Conservation (phyloP, 1,284 basidiomycete species). For the Puccinia triticina region DNA sequence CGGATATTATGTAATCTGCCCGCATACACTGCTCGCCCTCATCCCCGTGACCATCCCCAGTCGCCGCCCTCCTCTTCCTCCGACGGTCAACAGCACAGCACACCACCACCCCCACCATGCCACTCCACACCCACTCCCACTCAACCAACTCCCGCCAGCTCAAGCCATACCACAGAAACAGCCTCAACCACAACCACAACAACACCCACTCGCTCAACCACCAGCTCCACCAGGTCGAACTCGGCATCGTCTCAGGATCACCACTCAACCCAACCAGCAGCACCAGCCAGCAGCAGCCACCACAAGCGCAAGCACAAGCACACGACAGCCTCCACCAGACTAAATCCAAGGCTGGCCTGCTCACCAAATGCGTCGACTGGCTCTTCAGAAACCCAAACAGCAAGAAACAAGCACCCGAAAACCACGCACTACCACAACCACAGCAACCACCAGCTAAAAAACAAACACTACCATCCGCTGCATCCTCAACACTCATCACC, state of each 20-base stretch:
- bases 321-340: neutral
- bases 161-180: neutral
- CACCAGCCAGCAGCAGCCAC: neutral
- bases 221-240: slow-evolving; percentile 12
- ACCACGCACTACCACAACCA: neutral
- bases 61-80: too few relatives aligned
- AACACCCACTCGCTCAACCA: neutral
- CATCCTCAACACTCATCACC: neutral
- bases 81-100: too few relatives aligned
- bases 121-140: neutral
- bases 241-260: slow-evolving; percentile 14
- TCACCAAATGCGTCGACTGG: slow-evolving; percentile 23
- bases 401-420: neutral
- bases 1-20: too few relatives aligned
- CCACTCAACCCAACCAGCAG: slow-evolving; percentile 9
- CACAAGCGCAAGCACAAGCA: neutral
- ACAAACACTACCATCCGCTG: neutral
- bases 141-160: slow-evolving; percentile 18
- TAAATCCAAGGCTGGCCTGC: neutral
- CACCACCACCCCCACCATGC: too few relatives aligned
- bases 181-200: slow-evolving; percentile 5
- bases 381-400: slow-evolving; percentile 18
- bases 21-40: too few relatives aligned
- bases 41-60: too few relatives aligned
- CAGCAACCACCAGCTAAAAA: neutral